Conservation (phyloP, 1,139 yeast species). For the Suhomyces yuchorum region DNA sequence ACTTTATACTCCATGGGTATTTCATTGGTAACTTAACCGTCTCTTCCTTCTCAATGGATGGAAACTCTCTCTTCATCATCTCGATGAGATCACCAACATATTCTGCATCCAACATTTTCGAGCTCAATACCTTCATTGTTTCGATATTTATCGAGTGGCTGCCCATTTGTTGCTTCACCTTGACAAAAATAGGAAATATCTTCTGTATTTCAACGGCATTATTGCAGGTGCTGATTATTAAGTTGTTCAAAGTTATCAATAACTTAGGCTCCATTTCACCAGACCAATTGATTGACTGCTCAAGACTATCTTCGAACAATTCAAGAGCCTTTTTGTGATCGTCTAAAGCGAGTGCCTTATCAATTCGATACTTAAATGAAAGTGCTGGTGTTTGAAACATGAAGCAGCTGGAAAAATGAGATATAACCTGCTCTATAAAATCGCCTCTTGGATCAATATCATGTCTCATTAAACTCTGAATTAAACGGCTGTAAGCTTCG, state of each 20-base stretch:
- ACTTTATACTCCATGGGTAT: conserved; percentile 30
- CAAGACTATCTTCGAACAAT: conserved; percentile 37
- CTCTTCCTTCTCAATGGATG: conserved; percentile 42
- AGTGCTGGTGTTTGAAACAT: conserved; percentile 25
- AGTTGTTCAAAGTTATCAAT: conserved; percentile 34
- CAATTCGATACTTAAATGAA: conserved; percentile 35
- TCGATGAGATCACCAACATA: conserved; percentile 61
- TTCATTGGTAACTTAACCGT: conserved; percentile 33
- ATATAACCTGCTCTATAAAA: conserved; percentile 19
- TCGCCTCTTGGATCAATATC: conserved; percentile 25
- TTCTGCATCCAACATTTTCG: conserved; percentile 48
- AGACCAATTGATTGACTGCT: conserved; percentile 33
- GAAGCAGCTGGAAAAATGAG: conserved; percentile 18
- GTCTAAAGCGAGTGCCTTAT: conserved; percentile 27
- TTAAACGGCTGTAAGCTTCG: conserved; percentile 21
- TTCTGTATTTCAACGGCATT: conserved; percentile 24
- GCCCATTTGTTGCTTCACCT: conserved; percentile 42
- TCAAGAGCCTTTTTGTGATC: conserved; percentile 29
- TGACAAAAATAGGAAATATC: conserved; percentile 37
- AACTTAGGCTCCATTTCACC: conserved; percentile 33
- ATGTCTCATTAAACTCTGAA: conserved; percentile 23
- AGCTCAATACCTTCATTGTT: conserved; percentile 51
- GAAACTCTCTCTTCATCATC: conserved; percentile 62
- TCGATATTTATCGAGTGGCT: conserved; percentile 28
- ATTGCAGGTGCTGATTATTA: conserved; percentile 29